Evolutionary conservation across 129 eudicot species (phyloP).

Genomic region (Centella asiatica): DNA sequence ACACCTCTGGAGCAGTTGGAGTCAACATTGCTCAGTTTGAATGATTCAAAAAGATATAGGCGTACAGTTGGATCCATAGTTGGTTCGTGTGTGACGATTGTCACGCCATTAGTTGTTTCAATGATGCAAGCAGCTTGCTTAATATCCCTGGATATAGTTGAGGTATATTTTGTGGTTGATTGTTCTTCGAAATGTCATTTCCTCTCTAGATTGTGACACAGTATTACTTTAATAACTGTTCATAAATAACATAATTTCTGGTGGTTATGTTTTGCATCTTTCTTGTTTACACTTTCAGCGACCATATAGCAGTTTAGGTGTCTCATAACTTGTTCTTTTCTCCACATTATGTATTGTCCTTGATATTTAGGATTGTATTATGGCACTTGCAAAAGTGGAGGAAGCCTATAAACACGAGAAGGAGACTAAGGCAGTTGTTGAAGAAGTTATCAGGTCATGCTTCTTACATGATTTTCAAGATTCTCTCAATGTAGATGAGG

Average conservation of each 20-base stretch:
- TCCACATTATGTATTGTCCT: background rate
- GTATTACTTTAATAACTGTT: no score
- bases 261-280: background rate
- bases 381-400: conserved; percentile 71
- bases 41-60: conserved; percentile 65
- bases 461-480: conserved; percentile 56
- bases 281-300: background rate
- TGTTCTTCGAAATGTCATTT: background rate
- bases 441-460: conserved; percentile 36
- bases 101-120: conserved; percentile 72
- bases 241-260: no score
- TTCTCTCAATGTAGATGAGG: conserved; percentile 53
- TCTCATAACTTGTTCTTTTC: background rate
- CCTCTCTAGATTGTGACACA: background rate
- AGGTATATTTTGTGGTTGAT: conserved; percentile 37
- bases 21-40: conserved; percentile 40
- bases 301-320: background rate
- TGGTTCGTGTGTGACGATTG: conserved; percentile 65
- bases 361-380: conserved; percentile 49
- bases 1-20: conserved; percentile 50
- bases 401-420: conserved; percentile 64
- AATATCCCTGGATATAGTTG: conserved; percentile 56
- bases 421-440: conserved; percentile 45
- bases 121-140: conserved; percentile 56
- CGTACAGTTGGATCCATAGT: conserved; percentile 73